Conservation (phyloP, 2,329 filamentous ascomycete genomes). For the Fusarium sp. region DNA sequence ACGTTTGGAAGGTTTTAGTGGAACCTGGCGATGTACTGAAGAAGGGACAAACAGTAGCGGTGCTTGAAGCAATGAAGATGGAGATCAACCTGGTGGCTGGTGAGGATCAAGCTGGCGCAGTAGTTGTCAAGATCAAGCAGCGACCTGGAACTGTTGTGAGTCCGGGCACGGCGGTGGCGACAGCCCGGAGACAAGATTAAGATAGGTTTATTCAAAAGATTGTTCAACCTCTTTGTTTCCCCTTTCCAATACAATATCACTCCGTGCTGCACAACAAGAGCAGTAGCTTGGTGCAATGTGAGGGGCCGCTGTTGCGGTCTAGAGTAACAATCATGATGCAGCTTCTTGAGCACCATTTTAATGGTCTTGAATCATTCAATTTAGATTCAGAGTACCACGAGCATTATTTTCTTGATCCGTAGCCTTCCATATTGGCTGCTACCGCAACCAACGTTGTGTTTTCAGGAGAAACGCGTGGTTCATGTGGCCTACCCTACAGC, state of each 20-base stretch:
- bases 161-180: background rate
- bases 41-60: constrained; percentile 47
- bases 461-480: background rate
- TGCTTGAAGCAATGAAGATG: constrained; percentile 70
- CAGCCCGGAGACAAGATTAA: background rate
- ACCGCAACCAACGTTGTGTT: background rate
- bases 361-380: rapidly evolving
- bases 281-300: too few relatives aligned
- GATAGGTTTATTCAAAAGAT: background rate
- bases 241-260: too few relatives aligned
- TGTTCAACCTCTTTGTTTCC: background rate
- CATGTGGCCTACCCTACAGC: background rate
- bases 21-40: constrained; percentile 52
- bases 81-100: constrained; percentile 54
- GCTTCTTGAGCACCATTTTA: background rate
- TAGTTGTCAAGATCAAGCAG: background rate
- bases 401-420: background rate
- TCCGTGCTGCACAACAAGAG: too few relatives aligned
- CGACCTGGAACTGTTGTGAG: background rate
- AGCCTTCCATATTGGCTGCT: too few relatives aligned
- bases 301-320: too few relatives aligned
- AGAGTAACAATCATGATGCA: background rate
- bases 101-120: constrained; percentile 4
- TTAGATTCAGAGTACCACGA: rapidly evolving
- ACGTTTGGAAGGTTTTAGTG: constrained; percentile 62